Evolutionary conservation across 2,329 filamentous ascomycete genomes (phyloP).

Genomic region (Blumeriella jaapii): DNA sequence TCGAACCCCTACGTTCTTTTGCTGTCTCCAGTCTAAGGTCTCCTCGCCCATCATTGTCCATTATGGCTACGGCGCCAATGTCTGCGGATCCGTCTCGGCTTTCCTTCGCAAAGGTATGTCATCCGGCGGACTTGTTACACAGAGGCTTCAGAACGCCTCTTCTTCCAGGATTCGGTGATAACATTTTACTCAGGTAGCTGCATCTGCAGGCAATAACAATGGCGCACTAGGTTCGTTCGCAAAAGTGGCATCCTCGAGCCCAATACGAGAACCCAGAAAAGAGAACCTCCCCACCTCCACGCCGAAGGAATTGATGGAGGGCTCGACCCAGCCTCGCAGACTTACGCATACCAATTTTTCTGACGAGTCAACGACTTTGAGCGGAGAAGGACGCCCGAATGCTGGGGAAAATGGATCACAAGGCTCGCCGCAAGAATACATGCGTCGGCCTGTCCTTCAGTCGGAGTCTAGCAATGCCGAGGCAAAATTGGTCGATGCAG

Average conservation of each 20-base stretch:
- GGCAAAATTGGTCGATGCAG: slow-evolving; percentile 22
- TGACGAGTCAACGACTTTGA: not conserved
- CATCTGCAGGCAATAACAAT: slow-evolving; percentile 33
- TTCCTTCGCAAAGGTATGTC: slow-evolving; percentile 65
- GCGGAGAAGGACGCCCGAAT: not conserved
- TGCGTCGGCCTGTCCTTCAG: not conserved
- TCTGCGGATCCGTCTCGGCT: slow-evolving; percentile 42
- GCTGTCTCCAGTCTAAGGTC: slow-evolving; percentile 13
- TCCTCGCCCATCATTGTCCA: slow-evolving; percentile 8
- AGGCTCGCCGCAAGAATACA: not conserved
- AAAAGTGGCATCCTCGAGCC: slow-evolving; percentile 21
- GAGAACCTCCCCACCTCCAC: slow-evolving; percentile 15
- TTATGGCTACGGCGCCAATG: slow-evolving; percentile 37
- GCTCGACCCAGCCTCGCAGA: slow-evolving; percentile 3
- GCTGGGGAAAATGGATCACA: not conserved
- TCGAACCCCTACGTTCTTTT: slow-evolving; percentile 25
- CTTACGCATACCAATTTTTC: slow-evolving; percentile 3
- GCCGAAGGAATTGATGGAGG: slow-evolving; percentile 8
- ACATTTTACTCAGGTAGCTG: slow-evolving; percentile 34
- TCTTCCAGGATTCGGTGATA: slow-evolving; percentile 1
- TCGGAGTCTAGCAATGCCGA: slow-evolving; percentile 11
- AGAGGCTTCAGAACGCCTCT: not conserved
- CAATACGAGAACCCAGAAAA: slow-evolving; percentile 23
- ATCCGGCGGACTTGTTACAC: not conserved
- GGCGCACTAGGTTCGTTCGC: slow-evolving; percentile 25